Percentiles rank a stretch among this genome's conserved stretches.
phyloP scores from a whole-genome alignment of 2,329 filamentous ascomycete species.

The Fusarium xyrophilum region DNA sequence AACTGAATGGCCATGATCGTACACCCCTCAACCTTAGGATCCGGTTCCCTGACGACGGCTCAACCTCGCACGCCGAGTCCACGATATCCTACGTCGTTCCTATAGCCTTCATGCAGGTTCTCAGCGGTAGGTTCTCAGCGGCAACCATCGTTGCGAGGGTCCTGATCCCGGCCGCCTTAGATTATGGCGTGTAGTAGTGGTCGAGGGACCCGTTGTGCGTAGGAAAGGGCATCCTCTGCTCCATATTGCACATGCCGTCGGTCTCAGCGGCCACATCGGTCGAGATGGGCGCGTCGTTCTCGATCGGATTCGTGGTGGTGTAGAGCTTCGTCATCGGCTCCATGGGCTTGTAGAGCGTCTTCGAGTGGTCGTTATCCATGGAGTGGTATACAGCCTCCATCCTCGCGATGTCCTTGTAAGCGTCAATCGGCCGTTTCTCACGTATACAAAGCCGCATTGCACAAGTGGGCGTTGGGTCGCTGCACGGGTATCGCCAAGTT shows the following conservation, averaged over 20 bases:
- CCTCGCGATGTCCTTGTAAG: background rate
- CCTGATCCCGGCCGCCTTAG: background rate
- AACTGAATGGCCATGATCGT: rapidly evolving
- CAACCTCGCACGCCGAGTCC: background rate
- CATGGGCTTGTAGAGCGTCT: too few species aligned
- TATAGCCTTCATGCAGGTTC: background rate
- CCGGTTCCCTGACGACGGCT: background rate
- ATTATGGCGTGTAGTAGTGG: background rate
- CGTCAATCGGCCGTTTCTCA: background rate
- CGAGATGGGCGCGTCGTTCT: background rate
- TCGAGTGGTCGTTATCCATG: rapidly evolving
- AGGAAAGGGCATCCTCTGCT: background rate
- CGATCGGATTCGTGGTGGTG: background rate
- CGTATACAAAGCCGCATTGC: background rate
- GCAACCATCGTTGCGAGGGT: background rate
- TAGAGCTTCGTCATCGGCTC: too few species aligned
- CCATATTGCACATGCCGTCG: too few species aligned
- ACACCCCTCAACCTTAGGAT: background rate
- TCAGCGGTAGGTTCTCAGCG: too few species aligned
- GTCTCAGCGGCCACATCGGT: background rate
- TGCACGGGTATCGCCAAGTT: background rate
- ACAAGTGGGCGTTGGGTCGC: background rate
- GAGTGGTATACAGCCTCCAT: background rate
- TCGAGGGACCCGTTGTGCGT: background rate
- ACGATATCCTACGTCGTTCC: background rate